Base-by-base conservation (phyloP, 1,284 basidiomycete species). In the Pholiota adiposa region DNA sequence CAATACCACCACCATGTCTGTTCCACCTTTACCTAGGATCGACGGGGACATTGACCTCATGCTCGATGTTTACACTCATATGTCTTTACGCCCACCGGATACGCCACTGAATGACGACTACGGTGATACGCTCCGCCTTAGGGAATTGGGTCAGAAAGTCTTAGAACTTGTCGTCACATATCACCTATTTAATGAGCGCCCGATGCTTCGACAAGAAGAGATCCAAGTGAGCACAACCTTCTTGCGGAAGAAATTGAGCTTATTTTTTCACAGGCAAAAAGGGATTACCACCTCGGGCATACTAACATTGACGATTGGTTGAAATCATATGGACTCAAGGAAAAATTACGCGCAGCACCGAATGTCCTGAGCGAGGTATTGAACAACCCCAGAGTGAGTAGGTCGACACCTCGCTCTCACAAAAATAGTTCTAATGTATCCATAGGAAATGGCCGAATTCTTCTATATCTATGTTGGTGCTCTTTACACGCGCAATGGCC, bases 381-480 rank as follows among this genome's bases (percentile, higher is more conserved):
- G 14, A 69, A 77, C n/a, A 64, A 74, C 5, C 68, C 72, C 5
- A 63, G 70, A 18, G 83, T 82, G 66, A 58, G 54, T 43, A 9
- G 51, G 21, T 7, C 41, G 18, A 12, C 14, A 29, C 9, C 19
- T 40, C n/a, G 19, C 2, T 16, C 27, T 8, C 3, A 49, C 18
- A 18, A 4, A 7, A 29, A 48, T 43, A 53, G 34, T 11, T 40
- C 66, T 63, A 19, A 64, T 59, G 4, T 19, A 25, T 52, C 23
- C 41, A 14, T 59, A 86, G 85, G 82, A 81, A 69, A 76, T 80
- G 56, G 71, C 73, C 23, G 70, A 69, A 23, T 80, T 82, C 51
- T 83, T 86, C 52, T 60, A 79, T 63, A 77, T 78, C 23, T 86
- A 84, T 59, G 70, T 86, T 5, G 85, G 83, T 4, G 85, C 83